Percentiles rank a stretch among this genome's conserved stretches.
These are phyloP conservation scores for Hypomontagnella monticulosa DNA, from an alignment of 495 filamentous ascomycete genomes.

Conservation along the genomic window DNA sequence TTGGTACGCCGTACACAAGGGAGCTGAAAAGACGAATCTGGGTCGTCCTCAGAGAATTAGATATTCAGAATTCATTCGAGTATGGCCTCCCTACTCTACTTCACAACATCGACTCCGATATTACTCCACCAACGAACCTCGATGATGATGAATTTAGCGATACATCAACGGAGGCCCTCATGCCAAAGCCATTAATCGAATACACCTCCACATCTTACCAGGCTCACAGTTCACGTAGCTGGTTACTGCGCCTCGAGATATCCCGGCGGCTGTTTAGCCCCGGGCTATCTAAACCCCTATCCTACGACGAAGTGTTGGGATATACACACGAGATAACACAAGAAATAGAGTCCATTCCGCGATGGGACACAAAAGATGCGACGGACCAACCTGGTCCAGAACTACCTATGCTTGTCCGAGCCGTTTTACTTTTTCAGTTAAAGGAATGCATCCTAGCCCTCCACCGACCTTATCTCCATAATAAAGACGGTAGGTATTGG, in stretches of 20 bases:
- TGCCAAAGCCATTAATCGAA: conserved; percentile 43
- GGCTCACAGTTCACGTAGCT: conserved; percentile 50
- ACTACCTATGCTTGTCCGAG: conserved; percentile 52
- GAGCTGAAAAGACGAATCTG: conserved; percentile 75
- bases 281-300: conserved; percentile 45
- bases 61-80: conserved; percentile 68
- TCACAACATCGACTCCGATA: conserved; percentile 50
- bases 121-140: conserved; percentile 52
- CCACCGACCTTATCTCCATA: conserved; percentile 55
- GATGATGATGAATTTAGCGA: conserved; percentile 58
- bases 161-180: conserved; percentile 50
- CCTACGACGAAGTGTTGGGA: conserved; percentile 56
- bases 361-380: conserved; percentile 49
- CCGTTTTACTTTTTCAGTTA: conserved; percentile 54
- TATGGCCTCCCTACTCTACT: conserved; percentile 64
- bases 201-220: conserved; percentile 58
- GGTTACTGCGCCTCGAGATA: conserved; percentile 54
- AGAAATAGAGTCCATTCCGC: conserved; percentile 54
- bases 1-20: conserved; percentile 61
- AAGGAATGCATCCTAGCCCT: conserved; percentile 57
- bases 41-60: conserved; percentile 68
- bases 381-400: conserved; percentile 11
- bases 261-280: conserved; percentile 47
- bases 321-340: conserved; percentile 57
- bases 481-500: conserved; percentile 53